A percentile compares a stretch with the other conserved stretches of the same genome.
Conservation (phyloP, 768 basidiomycete species). For the Pisolithus marmoratus region DNA sequence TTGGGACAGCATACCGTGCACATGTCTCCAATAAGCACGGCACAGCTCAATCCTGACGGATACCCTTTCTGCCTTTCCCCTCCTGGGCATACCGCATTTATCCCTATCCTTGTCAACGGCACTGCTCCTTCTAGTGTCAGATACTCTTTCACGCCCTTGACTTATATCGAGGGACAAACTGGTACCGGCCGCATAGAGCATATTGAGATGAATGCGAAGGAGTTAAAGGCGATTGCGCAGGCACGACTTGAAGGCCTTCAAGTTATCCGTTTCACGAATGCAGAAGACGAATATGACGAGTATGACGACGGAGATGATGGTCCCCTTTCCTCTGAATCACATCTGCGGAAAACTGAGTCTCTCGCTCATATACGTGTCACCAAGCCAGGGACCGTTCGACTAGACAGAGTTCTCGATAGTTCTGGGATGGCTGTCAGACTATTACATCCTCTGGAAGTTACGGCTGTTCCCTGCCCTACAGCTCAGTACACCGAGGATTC, state of each 20-base stretch:
- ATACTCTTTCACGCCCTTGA: slow-evolving; percentile 71
- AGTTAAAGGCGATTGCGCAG: slow-evolving; percentile 63
- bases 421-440: slow-evolving; percentile 71
- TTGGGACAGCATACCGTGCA: slow-evolving; percentile 88
- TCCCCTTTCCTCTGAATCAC: slow-evolving; percentile 29
- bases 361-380: slow-evolving; percentile 66
- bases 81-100: slow-evolving; percentile 48
- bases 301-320: slow-evolving; percentile 55
- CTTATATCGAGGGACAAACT: slow-evolving; percentile 34
- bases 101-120: slow-evolving; percentile 89
- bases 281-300: slow-evolving; percentile 53
- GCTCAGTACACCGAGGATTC: slow-evolving; percentile 53
- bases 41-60: slow-evolving; percentile 74
- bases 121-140: slow-evolving; percentile 65
- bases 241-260: slow-evolving; percentile 49
- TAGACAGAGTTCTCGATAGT: slow-evolving; percentile 69
- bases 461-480: slow-evolving; percentile 77
- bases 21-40: slow-evolving; percentile 91
- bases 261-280: slow-evolving; percentile 34
- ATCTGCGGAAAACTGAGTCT: slow-evolving; percentile 69
- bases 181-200: slow-evolving; percentile 44
- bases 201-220: slow-evolving; percentile 53
- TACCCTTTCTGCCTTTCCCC: slow-evolving; percentile 69
- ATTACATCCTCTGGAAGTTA: slow-evolving; percentile 54
- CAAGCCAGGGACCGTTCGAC: slow-evolving; percentile 67